Conservation (phyloP, 768 basidiomycete genomes). For the Suillus americanus region DNA sequence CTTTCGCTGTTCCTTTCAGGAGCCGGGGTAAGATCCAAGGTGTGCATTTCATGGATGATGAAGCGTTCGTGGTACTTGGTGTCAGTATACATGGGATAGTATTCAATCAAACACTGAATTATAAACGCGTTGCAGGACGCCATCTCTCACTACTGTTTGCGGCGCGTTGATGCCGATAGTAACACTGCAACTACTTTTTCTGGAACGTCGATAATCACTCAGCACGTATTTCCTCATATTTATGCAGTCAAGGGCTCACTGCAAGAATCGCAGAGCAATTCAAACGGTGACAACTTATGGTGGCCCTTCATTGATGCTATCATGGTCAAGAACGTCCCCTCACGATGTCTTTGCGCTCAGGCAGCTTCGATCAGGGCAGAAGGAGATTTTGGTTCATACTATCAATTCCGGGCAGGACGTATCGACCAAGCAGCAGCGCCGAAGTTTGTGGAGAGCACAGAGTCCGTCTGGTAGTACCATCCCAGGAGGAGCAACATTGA, state of each 20-base stretch:
- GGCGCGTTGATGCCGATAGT: neutral
- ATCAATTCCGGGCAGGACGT: neutral
- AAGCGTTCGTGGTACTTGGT: constrained; percentile 25
- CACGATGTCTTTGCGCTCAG: neutral
- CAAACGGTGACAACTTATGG: neutral
- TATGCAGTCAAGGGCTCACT: neutral
- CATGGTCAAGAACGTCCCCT: constrained; percentile 3
- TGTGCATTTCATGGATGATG: constrained; percentile 22
- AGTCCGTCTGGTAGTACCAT: neutral
- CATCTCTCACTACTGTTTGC: neutral
- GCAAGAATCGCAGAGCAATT: neutral
- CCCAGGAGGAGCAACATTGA: constrained; percentile 25
- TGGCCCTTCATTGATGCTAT: constrained; percentile 1
- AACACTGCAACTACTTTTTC: neutral
- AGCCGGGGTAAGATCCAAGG: constrained; percentile 21
- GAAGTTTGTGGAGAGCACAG: constrained; percentile 1
- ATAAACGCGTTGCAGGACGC: neutral
- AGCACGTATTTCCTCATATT: neutral
- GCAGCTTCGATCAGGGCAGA: constrained; percentile 1
- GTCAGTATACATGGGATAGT: constrained; percentile 14
- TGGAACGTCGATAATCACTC: neutral
- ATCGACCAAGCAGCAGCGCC: neutral
- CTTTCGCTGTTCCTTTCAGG: constrained; percentile 18
- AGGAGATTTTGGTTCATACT: constrained; percentile 1
- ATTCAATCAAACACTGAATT: neutral